phyloP scores from a whole-genome alignment of 179 eudicot species.

The Pouteria campechiana region DNA sequence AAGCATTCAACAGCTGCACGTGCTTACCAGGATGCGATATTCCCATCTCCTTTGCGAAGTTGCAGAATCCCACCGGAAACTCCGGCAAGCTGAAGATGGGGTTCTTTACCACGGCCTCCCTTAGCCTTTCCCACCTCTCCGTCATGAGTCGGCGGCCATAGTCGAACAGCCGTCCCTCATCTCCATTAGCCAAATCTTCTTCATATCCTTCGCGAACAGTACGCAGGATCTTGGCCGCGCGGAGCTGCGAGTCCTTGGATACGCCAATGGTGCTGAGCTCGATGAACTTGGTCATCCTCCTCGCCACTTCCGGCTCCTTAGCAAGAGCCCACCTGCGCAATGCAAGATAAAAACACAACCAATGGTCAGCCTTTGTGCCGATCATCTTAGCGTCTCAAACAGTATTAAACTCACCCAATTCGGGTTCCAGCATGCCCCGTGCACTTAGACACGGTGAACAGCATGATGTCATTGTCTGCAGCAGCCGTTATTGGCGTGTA shows the following conservation, averaged over 20 bases:
- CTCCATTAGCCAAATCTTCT: constrained; percentile 4
- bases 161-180: constrained; percentile 39
- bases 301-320: constrained; percentile 67
- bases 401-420: constrained; percentile 65
- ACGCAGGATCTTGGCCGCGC: constrained; percentile 76
- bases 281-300: constrained; percentile 74
- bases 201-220: constrained; percentile 53
- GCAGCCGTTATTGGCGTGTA: constrained; percentile 64
- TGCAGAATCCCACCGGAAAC: constrained; percentile 49
- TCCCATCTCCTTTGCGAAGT: constrained; percentile 38
- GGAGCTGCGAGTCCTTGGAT: constrained; percentile 87
- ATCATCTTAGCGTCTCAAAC: too few relatives aligned
- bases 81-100: constrained; percentile 52
- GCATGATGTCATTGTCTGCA: constrained; percentile 71
- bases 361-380: neutral
- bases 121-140: constrained; percentile 61
- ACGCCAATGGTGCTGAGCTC: constrained; percentile 89
- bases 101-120: constrained; percentile 42
- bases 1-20: neutral
- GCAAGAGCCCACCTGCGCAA: constrained; percentile 89
- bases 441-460: constrained; percentile 76
- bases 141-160: constrained; percentile 34
- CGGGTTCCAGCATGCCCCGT: constrained; percentile 92
- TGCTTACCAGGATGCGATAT: constrained; percentile 63
- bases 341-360: too few relatives aligned